These are phyloP conservation scores for Ceratobasidium sp. DNA, from an alignment of 1,284 basidiomycete species.

Conservation along the genomic window DNA sequence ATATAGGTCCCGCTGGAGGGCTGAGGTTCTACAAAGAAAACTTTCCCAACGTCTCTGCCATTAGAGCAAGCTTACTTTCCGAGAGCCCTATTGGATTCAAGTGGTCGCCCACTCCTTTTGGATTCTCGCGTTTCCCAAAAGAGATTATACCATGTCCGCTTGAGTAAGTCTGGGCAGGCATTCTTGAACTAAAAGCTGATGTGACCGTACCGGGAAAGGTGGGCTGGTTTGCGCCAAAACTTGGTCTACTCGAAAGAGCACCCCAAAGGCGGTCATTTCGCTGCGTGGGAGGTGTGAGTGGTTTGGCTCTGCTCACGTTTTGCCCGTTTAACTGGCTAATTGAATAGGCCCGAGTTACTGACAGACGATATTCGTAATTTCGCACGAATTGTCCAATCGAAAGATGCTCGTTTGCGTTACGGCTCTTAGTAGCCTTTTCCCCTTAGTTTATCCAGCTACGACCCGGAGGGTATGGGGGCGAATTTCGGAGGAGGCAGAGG, in stretches of 20 bases:
- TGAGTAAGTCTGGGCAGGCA: conserved; percentile 44
- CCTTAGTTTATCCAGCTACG: background rate
- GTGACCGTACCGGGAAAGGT: conserved; percentile 39
- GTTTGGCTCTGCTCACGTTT: background rate
- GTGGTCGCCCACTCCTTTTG: conserved; percentile 47
- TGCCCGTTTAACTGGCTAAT: background rate
- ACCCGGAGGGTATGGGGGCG: background rate
- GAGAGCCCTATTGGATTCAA: conserved; percentile 20
- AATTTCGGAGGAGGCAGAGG: background rate
- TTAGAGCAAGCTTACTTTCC: conserved; percentile 13
- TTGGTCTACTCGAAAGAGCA: conserved; percentile 46
- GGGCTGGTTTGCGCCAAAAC: conserved; percentile 47
- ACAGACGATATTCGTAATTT: conserved; percentile 48
- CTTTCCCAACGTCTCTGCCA: conserved; percentile 10
- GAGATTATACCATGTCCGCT: conserved; percentile 46
- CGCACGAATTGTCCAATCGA: conserved; percentile 36
- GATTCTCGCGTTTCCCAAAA: conserved; percentile 47
- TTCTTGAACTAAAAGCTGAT: background rate
- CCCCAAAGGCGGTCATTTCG: conserved; percentile 50
- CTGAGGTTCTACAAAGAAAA: conserved; percentile 50
- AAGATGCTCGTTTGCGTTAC: conserved; percentile 1
- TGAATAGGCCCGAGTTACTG: conserved; percentile 47
- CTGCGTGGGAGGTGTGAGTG: conserved; percentile 49
- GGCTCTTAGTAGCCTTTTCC: background rate
- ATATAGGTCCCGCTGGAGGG: conserved; percentile 45